Evolutionary conservation across 805 yeast genomes (phyloP), one percentile per base, ranked within the genome.

Genomic region (Schwanniomyces occidentalis): DNA sequence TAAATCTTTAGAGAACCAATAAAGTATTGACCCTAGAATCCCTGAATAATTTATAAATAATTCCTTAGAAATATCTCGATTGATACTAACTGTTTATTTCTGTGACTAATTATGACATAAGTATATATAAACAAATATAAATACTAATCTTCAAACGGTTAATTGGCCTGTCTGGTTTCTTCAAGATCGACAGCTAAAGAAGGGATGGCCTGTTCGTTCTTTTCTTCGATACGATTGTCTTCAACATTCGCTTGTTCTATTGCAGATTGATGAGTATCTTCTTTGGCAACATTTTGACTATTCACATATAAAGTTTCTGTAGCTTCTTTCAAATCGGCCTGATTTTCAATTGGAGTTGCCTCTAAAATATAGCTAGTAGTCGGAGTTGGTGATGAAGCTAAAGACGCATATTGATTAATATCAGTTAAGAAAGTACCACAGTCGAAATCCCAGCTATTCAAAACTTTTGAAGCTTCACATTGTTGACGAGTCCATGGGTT

Each of bases 381-480:
- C n/a, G 37, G 25, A 18, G 27, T 22, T 4, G 45, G 15, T 7
- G 40, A 23, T 10, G 39, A 20, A 15, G 43, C 26, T 4, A 31
- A 14, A 9, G 35, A 18, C 17, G 36, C 34, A 44, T 66, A 65
- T 16, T 58, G 57, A 13, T 45, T 46, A 12, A 49, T 35, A n/a
- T 32, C 48, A 4, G 50, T 58, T 26, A 67, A 68, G 58, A 76
- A 88, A 9, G 69, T 48, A 41, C 65, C 68, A 66, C 99, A 93
- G 53, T 82, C 84, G 56, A 80, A 93, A 71, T 93, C 99, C 99
- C 98, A 93, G 24, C 76, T 70, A 3, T 67, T 42, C 20, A 85
- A 44, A 48, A 78, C 58, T 63, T 78, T 78, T 28, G 90, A 68
- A 27, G 71, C 64, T 39, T 69, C 63, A 64, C 99, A 93, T 40